Evolutionary conservation across 2,329 filamentous ascomycete genomes (phyloP).

Genomic region (Dissoconium aciculare): DNA sequence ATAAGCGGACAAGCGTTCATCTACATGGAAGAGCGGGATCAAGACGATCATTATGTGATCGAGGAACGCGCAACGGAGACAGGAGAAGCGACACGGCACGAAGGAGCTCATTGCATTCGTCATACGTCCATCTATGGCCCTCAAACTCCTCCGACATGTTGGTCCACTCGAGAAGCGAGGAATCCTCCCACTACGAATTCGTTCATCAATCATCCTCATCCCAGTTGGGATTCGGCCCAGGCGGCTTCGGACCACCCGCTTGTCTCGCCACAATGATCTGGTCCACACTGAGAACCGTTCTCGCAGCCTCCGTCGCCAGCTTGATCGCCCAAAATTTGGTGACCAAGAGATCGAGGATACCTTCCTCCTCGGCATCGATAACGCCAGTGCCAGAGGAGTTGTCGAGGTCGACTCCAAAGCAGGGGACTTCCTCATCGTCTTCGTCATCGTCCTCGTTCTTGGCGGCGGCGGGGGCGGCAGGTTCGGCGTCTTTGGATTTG

Average conservation of each 20-base stretch:
- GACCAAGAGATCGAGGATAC: conserved; percentile 81
- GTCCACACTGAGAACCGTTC: conserved; percentile 89
- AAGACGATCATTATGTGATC: too few relatives aligned
- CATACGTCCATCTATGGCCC: too few relatives aligned
- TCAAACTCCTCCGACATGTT: too few relatives aligned
- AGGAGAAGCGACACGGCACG: too few relatives aligned
- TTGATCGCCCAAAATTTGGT: conserved; percentile 96
- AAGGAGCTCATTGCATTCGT: too few relatives aligned
- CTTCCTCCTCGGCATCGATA: conserved; percentile 71
- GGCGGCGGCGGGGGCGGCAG: conserved; percentile 11
- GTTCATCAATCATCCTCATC: conserved; percentile 45
- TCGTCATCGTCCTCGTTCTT: conserved; percentile 26
- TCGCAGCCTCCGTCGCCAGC: conserved; percentile 83
- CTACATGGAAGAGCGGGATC: too few relatives aligned
- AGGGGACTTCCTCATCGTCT: conserved; percentile 66
- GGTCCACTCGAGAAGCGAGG: too few relatives aligned
- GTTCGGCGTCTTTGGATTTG: too few relatives aligned
- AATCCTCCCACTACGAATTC: too few relatives aligned
- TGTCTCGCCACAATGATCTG: conserved; percentile 98
- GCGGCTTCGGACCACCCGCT: conserved; percentile 92
- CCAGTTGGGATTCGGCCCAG: conserved; percentile 75
- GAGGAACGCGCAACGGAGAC: too few relatives aligned
- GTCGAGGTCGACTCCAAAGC: conserved; percentile 88
- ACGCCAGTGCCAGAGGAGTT: conserved; percentile 67
- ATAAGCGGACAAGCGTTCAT: too few relatives aligned